Base-by-base conservation (phyloP, 2,329 filamentous ascomycete genomes). In the Colletotrichum chrysophilum region DNA sequence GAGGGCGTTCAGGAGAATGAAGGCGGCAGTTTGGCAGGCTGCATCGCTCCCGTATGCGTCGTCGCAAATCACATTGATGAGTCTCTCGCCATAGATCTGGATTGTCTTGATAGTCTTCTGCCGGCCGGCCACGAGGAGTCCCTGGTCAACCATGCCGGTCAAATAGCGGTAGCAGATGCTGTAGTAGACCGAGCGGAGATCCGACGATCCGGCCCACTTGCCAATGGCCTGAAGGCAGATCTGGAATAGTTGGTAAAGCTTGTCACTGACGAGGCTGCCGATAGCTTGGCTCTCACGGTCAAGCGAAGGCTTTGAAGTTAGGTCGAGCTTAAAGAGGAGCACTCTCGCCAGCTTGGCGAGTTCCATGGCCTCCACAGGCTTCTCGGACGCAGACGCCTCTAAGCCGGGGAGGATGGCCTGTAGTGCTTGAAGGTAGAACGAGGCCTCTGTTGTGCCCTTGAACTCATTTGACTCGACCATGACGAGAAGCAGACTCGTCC, bases 201-300 rank as follows among this genome's bases (percentile, higher is more conserved):
- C 89, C 18, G 94, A 87, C 69, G 91, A 93, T 6, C 93, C 93
- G 3, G 93, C 90, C 81, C 94, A 93, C 76, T 94, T 93, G 78
- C 93, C 92, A 70, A 98, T 94, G 7, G 95, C 95, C 79, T 93
- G 91, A 16, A 98, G 88, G 77, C 95, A 96, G 52, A 95, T 91
- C 77, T 98, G 94, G 88, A 99, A 98, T 5, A 98, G 90, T 81
- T 98, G 94, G 81, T 96, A 96, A 1, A 98, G 89, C 81, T 97
- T 95, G 82, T 98, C 96, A 81, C 95, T 94, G 38, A 97, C 92
- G 30, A 96, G 89, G 82, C 95, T 95, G 43, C 93, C 91, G 71
- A 91, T 87, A 5, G 86, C 86, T 66, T 84, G 83, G 76, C 84
- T 86, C 62, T 87, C 81, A 70, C 86, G 86, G 77, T 91, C 87